Evolutionary conservation across 805 yeast species (phyloP).

Genomic region (Blastobotrys terrestris): DNA sequence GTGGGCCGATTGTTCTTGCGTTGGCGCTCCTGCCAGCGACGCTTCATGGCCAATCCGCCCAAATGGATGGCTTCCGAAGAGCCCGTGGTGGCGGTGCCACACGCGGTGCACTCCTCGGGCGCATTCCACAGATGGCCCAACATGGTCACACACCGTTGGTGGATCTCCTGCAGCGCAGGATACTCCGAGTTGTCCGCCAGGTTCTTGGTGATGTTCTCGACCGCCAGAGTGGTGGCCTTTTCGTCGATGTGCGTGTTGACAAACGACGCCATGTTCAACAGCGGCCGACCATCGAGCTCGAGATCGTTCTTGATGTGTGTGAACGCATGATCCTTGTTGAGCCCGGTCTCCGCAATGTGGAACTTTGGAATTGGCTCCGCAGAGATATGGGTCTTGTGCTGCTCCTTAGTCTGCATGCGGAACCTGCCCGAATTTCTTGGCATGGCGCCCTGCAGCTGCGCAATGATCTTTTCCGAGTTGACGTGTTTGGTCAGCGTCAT

Average conservation of each 20-base stretch:
- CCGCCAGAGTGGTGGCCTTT: conserved; percentile 47
- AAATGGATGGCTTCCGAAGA: conserved; percentile 91
- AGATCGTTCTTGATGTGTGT: conserved; percentile 66
- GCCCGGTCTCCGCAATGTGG: conserved; percentile 52
- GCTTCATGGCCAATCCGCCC: conserved; percentile 90
- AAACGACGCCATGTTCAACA: conserved; percentile 79
- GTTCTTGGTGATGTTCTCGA: conserved; percentile 76
- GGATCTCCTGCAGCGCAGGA: conserved; percentile 75
- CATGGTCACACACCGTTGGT: conserved; percentile 76
- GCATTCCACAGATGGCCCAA: conserved; percentile 79
- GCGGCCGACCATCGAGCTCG: conserved; percentile 77
- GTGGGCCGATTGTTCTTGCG: conserved; percentile 52
- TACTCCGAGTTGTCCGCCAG: conserved; percentile 92
- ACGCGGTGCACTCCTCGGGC: conserved; percentile 42
- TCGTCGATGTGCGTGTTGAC: conserved; percentile 69
- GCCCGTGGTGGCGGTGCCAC: conserved; percentile 92
- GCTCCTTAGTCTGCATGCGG: conserved; percentile 6
- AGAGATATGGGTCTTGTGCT: background rate
- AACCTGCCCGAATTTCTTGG: conserved; percentile 12
- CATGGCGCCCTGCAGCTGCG: conserved; percentile 17
- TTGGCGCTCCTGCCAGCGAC: conserved; percentile 72
- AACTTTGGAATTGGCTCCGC: conserved; percentile 43
- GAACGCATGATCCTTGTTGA: conserved; percentile 48
- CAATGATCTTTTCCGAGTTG: conserved; percentile 19
- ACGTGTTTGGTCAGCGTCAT: conserved; percentile 5